Conservation (phyloP, 257 asterid species). For the Euphrasia confusa region DNA sequence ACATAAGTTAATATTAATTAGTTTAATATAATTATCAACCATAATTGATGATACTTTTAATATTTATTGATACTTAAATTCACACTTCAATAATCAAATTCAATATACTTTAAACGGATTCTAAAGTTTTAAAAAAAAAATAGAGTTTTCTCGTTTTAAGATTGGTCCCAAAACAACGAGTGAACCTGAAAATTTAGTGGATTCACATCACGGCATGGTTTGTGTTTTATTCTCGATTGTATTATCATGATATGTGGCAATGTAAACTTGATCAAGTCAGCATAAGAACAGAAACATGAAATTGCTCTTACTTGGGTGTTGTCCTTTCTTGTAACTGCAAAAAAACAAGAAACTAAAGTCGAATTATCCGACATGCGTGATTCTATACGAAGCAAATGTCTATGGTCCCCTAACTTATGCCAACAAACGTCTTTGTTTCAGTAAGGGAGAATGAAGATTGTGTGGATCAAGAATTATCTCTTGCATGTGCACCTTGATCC, state of each 20-base stretch:
- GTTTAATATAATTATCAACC: too few species aligned
- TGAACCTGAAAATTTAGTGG: too few species aligned
- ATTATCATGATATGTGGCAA: background rate
- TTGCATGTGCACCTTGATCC: conserved; percentile 8
- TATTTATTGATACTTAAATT: too few species aligned
- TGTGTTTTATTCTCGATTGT: background rate
- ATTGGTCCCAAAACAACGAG: too few species aligned
- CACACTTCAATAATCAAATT: too few species aligned
- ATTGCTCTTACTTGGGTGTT: conserved; percentile 20
- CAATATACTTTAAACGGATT: too few species aligned
- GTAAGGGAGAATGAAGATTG: conserved; percentile 12
- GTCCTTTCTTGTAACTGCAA: conserved; percentile 28
- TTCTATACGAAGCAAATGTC: conserved; percentile 39
- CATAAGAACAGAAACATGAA: conserved; percentile 20
- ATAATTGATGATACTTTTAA: too few species aligned
- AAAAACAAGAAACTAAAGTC: conserved; percentile 27
- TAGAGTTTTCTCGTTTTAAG: too few species aligned
- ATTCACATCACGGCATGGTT: background rate
- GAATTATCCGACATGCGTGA: conserved; percentile 36
- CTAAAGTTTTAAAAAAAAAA: too few species aligned
- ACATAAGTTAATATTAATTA: too few species aligned
- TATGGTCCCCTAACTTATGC: conserved; percentile 41
- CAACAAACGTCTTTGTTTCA: conserved; percentile 26
- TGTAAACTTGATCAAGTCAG: background rate
- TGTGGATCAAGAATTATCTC: background rate